Conservation (phyloP, 176 grass and related monocot genomes). For the Phragmites australis region DNA sequence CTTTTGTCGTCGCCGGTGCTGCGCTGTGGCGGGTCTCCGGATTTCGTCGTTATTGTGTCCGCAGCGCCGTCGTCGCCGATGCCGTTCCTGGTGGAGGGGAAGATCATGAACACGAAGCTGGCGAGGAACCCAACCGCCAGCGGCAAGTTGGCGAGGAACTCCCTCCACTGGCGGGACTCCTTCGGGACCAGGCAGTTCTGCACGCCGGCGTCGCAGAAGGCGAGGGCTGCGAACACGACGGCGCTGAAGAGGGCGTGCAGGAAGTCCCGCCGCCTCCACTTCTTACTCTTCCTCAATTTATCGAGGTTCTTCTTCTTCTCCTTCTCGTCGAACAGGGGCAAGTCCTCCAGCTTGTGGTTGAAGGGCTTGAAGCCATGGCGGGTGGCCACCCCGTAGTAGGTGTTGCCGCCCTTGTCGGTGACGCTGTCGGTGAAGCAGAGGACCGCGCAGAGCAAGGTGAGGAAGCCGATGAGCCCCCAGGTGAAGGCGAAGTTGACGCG, state of each 20-base stretch:
- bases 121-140: slow-evolving; percentile 33
- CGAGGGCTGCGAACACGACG: slow-evolving; percentile 37
- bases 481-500: slow-evolving; percentile 33
- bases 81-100: slow-evolving; percentile 43
- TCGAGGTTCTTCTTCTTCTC: not conserved
- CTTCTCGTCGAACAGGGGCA: not conserved
- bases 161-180: not conserved
- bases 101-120: slow-evolving; percentile 43
- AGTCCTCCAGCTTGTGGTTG: not conserved
- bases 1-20: too few species aligned
- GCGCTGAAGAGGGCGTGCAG: slow-evolving; percentile 25
- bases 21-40: too few species aligned
- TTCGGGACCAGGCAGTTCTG: slow-evolving; percentile 42
- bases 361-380: not conserved
- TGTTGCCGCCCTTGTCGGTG: slow-evolving; percentile 11
- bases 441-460: slow-evolving; percentile 9
- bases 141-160: slow-evolving; percentile 50
- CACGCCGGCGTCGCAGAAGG: slow-evolving; percentile 29
- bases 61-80: slow-evolving; percentile 17
- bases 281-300: not conserved
- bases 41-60: not conserved
- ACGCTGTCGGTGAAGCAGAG: slow-evolving; percentile 54
- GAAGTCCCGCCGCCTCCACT: not conserved
- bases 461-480: slow-evolving; percentile 23
- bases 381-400: slow-evolving; percentile 45